phyloP scores from a whole-genome alignment of 148 eudicot genomes.

The Vaccinium myrtillus region DNA sequence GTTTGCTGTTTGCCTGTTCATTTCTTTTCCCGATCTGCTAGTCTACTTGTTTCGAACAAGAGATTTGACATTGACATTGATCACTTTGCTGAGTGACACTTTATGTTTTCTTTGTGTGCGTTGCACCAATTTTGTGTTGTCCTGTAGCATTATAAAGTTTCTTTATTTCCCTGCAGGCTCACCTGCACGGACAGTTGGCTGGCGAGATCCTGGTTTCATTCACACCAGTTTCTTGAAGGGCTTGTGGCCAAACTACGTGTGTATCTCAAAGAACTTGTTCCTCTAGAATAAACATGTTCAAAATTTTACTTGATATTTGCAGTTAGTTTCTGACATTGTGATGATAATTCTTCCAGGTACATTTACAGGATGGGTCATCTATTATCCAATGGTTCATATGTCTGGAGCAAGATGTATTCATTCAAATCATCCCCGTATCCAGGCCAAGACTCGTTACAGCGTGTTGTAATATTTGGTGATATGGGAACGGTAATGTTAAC shows the following conservation, averaged over 20 bases:
- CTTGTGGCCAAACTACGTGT: constrained; percentile 65
- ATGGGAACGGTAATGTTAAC: constrained; percentile 75
- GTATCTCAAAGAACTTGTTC: not conserved
- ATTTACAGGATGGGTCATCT: constrained; percentile 72
- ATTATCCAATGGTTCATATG: constrained; percentile 51
- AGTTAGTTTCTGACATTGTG: not conserved
- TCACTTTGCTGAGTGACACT: not conserved
- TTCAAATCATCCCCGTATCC: constrained; percentile 80
- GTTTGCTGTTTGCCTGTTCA: not conserved
- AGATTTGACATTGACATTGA: not conserved
- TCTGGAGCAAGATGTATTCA: constrained; percentile 73
- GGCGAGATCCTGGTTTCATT: constrained; percentile 93
- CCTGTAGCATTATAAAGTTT: constrained; percentile 2
- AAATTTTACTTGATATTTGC: too few species aligned
- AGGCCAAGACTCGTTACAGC: constrained; percentile 83
- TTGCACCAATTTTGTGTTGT: not conserved
- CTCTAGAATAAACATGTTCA: not conserved
- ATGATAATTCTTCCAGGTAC: constrained; percentile 44
- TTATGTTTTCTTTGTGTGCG: not conserved
- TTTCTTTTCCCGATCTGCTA: not conserved
- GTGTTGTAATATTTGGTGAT: constrained; percentile 80
- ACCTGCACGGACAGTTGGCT: constrained; percentile 94
- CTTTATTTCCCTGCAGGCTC: constrained; percentile 46
- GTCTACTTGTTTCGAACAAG: not conserved
- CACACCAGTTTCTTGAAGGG: constrained; percentile 91